Conservation (phyloP, 108 stramenopile genomes). For the Pseudonitzschia pungens region DNA sequence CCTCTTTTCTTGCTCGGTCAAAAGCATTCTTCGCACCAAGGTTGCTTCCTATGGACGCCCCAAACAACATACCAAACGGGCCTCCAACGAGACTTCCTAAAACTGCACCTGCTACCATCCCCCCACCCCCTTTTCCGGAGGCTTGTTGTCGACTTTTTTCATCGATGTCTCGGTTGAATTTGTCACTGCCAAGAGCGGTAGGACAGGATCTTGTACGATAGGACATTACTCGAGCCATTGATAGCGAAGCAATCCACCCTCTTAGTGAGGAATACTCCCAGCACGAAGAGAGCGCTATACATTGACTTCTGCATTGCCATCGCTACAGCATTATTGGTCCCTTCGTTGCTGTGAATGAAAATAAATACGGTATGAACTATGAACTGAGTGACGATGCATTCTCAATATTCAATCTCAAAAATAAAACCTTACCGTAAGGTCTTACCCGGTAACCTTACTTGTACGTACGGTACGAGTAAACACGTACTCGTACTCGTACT, state of each 20-base stretch:
- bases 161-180: constrained; percentile 36
- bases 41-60: constrained; percentile 69
- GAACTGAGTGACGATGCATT: no score
- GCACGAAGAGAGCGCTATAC: background rate
- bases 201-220: background rate
- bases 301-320: constrained; percentile 7
- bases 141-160: constrained; percentile 28
- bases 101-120: constrained; percentile 72
- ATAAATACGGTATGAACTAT: no score
- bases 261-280: background rate
- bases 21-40: constrained; percentile 53
- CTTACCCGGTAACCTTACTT: no score
- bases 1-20: constrained; percentile 67
- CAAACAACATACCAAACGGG: constrained; percentile 81
- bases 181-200: constrained; percentile 22
- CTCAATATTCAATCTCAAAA: no score
- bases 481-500: no score
- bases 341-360: background rate
- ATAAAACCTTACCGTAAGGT: no score
- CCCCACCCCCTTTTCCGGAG: constrained; percentile 38
- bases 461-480: no score
- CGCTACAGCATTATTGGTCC: constrained; percentile 1
- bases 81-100: constrained; percentile 72
- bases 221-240: background rate
- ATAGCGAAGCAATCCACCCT: background rate